phyloP scores from a whole-genome alignment of 345 rosid species.

The Camelina hispida region DNA sequence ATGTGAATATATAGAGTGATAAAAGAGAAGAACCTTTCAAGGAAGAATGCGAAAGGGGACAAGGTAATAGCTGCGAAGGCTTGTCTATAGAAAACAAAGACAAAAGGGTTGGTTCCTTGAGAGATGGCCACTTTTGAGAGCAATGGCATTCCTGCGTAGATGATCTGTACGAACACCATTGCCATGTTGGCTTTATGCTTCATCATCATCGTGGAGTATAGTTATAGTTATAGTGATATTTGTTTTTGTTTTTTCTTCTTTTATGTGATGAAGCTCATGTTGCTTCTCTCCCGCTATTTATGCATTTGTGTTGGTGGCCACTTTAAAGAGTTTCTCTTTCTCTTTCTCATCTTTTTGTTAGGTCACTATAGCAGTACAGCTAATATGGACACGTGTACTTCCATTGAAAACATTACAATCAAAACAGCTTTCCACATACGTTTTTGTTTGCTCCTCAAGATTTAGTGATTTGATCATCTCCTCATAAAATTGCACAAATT shows the following conservation, averaged over 20 bases:
- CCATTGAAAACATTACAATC: constrained; percentile 33
- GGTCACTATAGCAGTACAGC: constrained; percentile 2
- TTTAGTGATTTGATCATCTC: neutral
- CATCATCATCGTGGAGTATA: constrained; percentile 35
- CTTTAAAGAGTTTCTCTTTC: constrained; percentile 29
- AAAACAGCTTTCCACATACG: constrained; percentile 18
- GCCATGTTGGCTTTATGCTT: constrained; percentile 62
- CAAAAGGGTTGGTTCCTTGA: constrained; percentile 48
- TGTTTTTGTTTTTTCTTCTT: neutral
- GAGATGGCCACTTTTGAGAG: constrained; percentile 77
- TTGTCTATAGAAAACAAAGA: constrained; percentile 46
- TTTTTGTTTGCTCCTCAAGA: neutral
- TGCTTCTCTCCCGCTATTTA: constrained; percentile 38
- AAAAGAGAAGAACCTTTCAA: constrained; percentile 40
- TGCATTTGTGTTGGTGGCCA: constrained; percentile 33
- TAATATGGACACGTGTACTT: constrained; percentile 39
- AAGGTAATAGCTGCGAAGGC: constrained; percentile 40
- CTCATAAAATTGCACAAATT: neutral
- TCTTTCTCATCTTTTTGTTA: neutral
- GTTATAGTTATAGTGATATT: constrained; percentile 10
- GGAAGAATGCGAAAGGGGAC: constrained; percentile 43
- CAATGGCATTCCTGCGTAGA: constrained; percentile 83
- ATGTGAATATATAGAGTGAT: neutral
- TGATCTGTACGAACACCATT: constrained; percentile 62
- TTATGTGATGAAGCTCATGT: constrained; percentile 13